phyloP scores from a whole-genome alignment of 371 early-diverging fungal species.

The Capillidium heterosporum region DNA sequence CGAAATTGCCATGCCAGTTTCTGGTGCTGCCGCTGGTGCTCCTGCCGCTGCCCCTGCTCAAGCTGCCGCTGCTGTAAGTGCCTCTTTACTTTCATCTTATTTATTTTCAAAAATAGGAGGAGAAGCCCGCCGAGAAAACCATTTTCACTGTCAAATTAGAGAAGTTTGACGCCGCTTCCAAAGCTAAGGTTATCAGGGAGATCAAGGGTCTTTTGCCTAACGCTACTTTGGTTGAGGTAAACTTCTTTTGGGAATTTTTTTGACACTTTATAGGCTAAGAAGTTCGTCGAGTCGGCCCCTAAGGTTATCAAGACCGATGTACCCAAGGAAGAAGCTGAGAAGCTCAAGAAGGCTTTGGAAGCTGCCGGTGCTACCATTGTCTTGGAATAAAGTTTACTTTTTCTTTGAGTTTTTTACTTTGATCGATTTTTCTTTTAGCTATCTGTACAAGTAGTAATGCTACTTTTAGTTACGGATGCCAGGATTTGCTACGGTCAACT shows the following conservation, averaged over 20 bases:
- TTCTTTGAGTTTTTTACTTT: too few species aligned
- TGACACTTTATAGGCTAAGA: slow-evolving; percentile 59
- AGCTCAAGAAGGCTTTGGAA: slow-evolving; percentile 87
- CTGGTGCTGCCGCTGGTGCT: slow-evolving; percentile 34
- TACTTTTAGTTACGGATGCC: too few species aligned
- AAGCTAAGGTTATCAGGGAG: slow-evolving; percentile 96
- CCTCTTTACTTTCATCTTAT: neutral
- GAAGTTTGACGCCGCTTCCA: slow-evolving; percentile 83
- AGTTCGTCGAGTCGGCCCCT: slow-evolving; percentile 93
- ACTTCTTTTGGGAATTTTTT: neutral
- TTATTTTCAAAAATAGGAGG: slow-evolving; percentile 22
- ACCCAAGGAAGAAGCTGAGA: slow-evolving; percentile 92
- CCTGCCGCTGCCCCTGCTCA: slow-evolving; percentile 44
- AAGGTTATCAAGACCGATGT: slow-evolving; percentile 83
- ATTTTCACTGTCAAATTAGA: slow-evolving; percentile 88
- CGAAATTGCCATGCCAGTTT: slow-evolving; percentile 75
- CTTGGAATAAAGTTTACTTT: slow-evolving; percentile 85
- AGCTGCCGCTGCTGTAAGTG: slow-evolving; percentile 24
- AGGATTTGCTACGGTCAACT: too few species aligned
- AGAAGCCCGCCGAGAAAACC: slow-evolving; percentile 76
- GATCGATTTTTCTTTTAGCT: too few species aligned
- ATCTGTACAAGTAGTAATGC: too few species aligned
- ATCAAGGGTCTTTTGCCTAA: slow-evolving; percentile 85
- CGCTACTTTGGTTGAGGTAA: slow-evolving; percentile 79
- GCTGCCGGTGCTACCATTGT: slow-evolving; percentile 82